phyloP scores from a whole-genome alignment of 768 basidiomycete genomes.

The Inosperma sp. region DNA sequence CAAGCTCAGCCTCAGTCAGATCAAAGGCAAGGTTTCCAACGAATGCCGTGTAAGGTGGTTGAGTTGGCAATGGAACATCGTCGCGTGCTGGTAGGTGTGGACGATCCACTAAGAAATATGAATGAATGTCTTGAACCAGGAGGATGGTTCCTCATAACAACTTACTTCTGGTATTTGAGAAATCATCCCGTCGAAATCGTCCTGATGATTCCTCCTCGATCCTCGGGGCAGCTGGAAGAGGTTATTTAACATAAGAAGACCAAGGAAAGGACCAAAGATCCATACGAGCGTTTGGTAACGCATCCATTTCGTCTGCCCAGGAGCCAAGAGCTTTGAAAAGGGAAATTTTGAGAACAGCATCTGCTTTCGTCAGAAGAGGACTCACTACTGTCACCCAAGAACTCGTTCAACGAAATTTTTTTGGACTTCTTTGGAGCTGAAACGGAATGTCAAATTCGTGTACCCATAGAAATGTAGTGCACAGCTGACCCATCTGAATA shows the following conservation, averaged over 20 bases:
- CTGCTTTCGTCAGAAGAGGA: slow-evolving; percentile 19
- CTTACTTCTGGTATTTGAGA: slow-evolving; percentile 57
- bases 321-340: slow-evolving; percentile 68
- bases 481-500: too few relatives aligned
- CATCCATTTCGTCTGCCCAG: slow-evolving; percentile 99
- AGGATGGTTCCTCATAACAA: background rate
- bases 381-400: slow-evolving; percentile 83
- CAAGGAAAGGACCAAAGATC: slow-evolving; percentile 6
- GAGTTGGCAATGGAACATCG: slow-evolving; percentile 92
- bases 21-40: slow-evolving; percentile 96
- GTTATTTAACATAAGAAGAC: slow-evolving; percentile 16
- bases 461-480: too few relatives aligned
- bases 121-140: slow-evolving; percentile 13
- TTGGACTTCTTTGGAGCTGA: slow-evolving; percentile 88
- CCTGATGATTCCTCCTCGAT: slow-evolving; percentile 61
- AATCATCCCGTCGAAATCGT: slow-evolving; percentile 60
- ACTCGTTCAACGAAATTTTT: slow-evolving; percentile 91
- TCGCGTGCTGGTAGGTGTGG: slow-evolving; percentile 57
- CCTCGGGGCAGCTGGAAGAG: slow-evolving; percentile 73
- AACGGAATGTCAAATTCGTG: slow-evolving; percentile 1
- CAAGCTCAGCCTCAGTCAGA: slow-evolving; percentile 77
- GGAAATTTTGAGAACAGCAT: slow-evolving; percentile 18
- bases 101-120: slow-evolving; percentile 45
- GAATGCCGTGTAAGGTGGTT: slow-evolving; percentile 94
- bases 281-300: slow-evolving; percentile 90